Conservation (phyloP, 352 stramenopile genomes). For the Pythium folliculosum region DNA sequence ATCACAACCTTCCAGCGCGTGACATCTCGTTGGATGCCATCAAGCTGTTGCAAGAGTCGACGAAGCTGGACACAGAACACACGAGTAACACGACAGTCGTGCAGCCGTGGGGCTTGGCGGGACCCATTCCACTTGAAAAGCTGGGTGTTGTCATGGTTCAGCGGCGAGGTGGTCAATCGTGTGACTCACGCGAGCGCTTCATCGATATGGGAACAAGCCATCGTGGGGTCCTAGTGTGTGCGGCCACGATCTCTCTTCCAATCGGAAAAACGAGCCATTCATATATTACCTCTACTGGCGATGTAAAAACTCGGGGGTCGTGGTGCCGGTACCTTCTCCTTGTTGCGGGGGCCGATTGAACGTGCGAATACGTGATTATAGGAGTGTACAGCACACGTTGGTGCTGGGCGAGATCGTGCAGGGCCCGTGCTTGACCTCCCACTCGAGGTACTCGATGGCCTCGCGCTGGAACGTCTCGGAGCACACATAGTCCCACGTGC, state of each 20-base stretch:
- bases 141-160: too few relatives aligned
- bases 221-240: too few relatives aligned
- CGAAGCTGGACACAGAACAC: too few relatives aligned
- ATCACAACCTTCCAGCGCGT: not conserved
- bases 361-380: constrained; percentile 24
- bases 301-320: not conserved
- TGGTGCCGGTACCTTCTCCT: not conserved
- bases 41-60: too few relatives aligned
- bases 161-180: too few relatives aligned
- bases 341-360: not conserved
- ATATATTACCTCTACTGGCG: not conserved
- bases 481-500: constrained; percentile 74
- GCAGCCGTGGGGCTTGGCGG: too few relatives aligned
- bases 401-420: constrained; percentile 60
- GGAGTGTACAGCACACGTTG: constrained; percentile 71
- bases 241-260: not conserved
- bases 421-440: constrained; percentile 77
- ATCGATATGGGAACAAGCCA: too few relatives aligned
- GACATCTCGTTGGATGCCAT: not conserved
- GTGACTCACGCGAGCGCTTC: too few relatives aligned
- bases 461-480: constrained; percentile 78
- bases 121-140: too few relatives aligned
- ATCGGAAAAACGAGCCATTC: not conserved
- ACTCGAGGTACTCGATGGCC: constrained; percentile 81
- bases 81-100: too few relatives aligned